These are phyloP conservation scores for Barbarea vulgaris DNA, from an alignment of 345 rosid species.

Conservation along the genomic window DNA sequence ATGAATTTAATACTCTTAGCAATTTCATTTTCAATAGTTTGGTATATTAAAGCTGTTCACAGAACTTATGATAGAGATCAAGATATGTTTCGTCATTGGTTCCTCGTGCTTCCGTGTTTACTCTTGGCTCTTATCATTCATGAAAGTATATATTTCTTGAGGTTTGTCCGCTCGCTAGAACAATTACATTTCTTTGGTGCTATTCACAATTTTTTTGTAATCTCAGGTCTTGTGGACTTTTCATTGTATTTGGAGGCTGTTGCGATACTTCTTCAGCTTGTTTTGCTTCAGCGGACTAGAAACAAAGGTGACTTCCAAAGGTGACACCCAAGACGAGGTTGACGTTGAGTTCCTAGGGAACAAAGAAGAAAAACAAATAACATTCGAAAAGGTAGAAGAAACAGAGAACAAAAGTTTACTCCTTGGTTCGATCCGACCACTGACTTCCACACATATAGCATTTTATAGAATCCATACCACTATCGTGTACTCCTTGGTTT, in stretches of 20 bases:
- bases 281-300: slow-evolving; percentile 71
- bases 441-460: slow-evolving; percentile 50
- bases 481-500: slow-evolving; percentile 81
- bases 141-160: slow-evolving; percentile 59
- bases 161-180: no score
- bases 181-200: neutral
- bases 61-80: slow-evolving; percentile 57
- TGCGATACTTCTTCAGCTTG: slow-evolving; percentile 82
- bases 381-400: slow-evolving; percentile 52
- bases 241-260: slow-evolving; percentile 77
- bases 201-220: neutral
- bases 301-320: slow-evolving; percentile 71
- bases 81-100: slow-evolving; percentile 65
- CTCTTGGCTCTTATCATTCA: slow-evolving; percentile 67
- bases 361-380: slow-evolving; percentile 52
- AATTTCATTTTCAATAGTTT: slow-evolving; percentile 52
- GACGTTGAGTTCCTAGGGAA: slow-evolving; percentile 77
- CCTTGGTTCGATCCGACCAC: slow-evolving; percentile 69
- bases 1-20: slow-evolving; percentile 55
- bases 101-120: slow-evolving; percentile 64
- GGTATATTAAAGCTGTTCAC: slow-evolving; percentile 52
- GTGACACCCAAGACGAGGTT: slow-evolving; percentile 54
- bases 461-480: slow-evolving; percentile 71
- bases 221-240: slow-evolving; percentile 75
- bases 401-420: slow-evolving; percentile 53